Evolutionary conservation across 352 stramenopile genomes (phyloP).

Genomic region (Pythium rishiriense): DNA sequence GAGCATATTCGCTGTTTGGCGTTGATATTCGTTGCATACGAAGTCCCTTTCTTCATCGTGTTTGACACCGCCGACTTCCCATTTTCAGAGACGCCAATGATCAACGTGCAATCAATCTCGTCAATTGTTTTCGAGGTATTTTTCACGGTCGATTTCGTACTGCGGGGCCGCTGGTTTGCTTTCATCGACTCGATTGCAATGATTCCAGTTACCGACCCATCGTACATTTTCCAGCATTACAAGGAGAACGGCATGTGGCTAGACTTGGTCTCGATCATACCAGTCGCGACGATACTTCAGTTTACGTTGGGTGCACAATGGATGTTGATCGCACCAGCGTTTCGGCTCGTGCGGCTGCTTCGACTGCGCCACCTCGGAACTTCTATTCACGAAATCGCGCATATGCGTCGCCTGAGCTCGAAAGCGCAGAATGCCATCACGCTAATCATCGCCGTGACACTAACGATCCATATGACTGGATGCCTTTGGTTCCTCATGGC

Average conservation of each 20-base stretch:
- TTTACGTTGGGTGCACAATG: conserved; percentile 33
- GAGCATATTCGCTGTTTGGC: conserved; percentile 48
- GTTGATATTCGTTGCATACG: conserved; percentile 59
- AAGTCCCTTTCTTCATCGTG: conserved; percentile 67
- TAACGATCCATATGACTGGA: conserved; percentile 59
- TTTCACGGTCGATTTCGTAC: conserved; percentile 53
- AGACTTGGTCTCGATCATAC: conserved; percentile 61
- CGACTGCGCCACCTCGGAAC: conserved; percentile 50
- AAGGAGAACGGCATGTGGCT: conserved; percentile 49
- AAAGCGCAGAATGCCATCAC: conserved; percentile 56
- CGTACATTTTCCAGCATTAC: conserved; percentile 72
- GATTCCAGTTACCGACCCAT: conserved; percentile 58
- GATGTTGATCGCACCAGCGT: conserved; percentile 38
- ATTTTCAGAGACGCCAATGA: conserved; percentile 36
- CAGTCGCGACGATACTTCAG: conserved; percentile 52
- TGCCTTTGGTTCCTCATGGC: conserved; percentile 81
- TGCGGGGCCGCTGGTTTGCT: conserved; percentile 58
- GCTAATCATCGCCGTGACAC: conserved; percentile 62
- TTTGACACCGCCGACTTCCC: conserved; percentile 63
- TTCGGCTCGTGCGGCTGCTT: conserved; percentile 48
- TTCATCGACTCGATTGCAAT: conserved; percentile 67
- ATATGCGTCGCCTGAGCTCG: conserved; percentile 56
- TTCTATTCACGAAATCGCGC: conserved; percentile 56
- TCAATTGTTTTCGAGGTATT: conserved; percentile 58
- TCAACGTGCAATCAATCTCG: conserved; percentile 51